Evolutionary conservation across 371 early-diverging fungal genomes (phyloP).

Genomic region (Mucor saturninus): DNA sequence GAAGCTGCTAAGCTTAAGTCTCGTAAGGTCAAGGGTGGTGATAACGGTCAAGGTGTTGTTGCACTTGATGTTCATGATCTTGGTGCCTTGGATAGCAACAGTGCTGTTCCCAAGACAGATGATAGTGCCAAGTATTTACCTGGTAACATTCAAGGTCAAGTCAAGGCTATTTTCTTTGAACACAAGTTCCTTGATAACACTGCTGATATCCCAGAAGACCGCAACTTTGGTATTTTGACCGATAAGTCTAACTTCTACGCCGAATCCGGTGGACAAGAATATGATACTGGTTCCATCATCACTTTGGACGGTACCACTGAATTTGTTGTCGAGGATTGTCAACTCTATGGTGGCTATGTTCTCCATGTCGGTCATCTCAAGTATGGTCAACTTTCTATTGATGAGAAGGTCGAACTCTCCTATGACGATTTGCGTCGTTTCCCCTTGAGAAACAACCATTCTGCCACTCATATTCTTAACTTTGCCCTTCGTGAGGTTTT

Average conservation of each 20-base stretch:
- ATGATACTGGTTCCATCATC: constrained; percentile 94
- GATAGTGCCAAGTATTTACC: constrained; percentile 89
- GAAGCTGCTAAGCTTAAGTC: constrained; percentile 84
- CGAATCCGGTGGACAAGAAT: constrained; percentile 99
- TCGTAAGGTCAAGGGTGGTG: constrained; percentile 69
- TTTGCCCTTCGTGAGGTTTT: constrained; percentile 89
- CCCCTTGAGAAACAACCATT: constrained; percentile 96
- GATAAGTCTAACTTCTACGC: constrained; percentile 99
- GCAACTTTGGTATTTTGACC: constrained; percentile 86
- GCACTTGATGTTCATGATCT: constrained; percentile 93
- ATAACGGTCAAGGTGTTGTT: constrained; percentile 64
- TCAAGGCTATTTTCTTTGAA: constrained; percentile 77
- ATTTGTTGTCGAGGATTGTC: constrained; percentile 94
- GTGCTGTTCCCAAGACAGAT: constrained; percentile 82
- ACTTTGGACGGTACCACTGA: constrained; percentile 82
- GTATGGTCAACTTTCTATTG: constrained; percentile 79
- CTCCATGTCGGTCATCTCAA: constrained; percentile 96
- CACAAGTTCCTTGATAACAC: constrained; percentile 58
- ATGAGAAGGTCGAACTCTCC: constrained; percentile 73
- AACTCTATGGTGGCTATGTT: constrained; percentile 95
- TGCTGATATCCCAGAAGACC: constrained; percentile 56
- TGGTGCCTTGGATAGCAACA: constrained; percentile 80
- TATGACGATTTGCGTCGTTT: constrained; percentile 92
- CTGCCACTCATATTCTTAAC: constrained; percentile 98
- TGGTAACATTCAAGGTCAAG: constrained; percentile 68